Evolutionary conservation across 2,329 filamentous ascomycete genomes (phyloP), one percentile per base, ranked within the genome.

Genomic region (Fusarium ramigenum): DNA sequence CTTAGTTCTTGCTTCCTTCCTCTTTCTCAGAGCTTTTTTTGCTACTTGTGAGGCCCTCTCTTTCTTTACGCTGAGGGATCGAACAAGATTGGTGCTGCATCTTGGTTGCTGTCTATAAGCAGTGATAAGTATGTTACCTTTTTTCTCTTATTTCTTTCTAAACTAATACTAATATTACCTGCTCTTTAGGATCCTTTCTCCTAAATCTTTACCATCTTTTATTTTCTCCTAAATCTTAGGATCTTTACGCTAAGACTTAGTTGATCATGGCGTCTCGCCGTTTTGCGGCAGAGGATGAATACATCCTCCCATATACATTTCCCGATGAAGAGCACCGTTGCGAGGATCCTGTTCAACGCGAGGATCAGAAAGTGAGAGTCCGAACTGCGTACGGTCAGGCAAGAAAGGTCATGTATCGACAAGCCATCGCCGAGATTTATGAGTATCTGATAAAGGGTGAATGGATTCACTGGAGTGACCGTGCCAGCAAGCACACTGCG

Each of bases 31-130:
- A 30, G 19, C 16, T 16, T 16, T 30, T 1, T 49, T 30, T n/a
- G 3, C 19, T 49, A 4, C 21, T 32, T n/a, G 5, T 0, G 0
- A 32, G 28, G 28, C 1, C 5, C 7, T 32, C 9, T 7, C 1
- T 8, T 32, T 7, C 21, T n/a, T 49, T 6, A 1, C 1, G 10
- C 28, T 0, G 5, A 49, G 46, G 12, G 10, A 18, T 12, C n/a
- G 21, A 15, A 18, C 3, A 3, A 32, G 21, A 23, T 28, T 49
- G 1, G 28, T 32, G 3, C 15, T 16, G 46, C 28, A 5, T 49
- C 28, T n/a, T n/a, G 46, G 32, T n/a, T 49, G 28, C 28, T 18
- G 3, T n/a, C 28, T 9, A 21, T 28, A 49, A 49, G 28, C 15
- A 18, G 10, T 4, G 15, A 18, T 3, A 9, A 4, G 14, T 47